Conservation (phyloP, 1,139 yeast genomes). For the Saccharomyces hybrid region DNA sequence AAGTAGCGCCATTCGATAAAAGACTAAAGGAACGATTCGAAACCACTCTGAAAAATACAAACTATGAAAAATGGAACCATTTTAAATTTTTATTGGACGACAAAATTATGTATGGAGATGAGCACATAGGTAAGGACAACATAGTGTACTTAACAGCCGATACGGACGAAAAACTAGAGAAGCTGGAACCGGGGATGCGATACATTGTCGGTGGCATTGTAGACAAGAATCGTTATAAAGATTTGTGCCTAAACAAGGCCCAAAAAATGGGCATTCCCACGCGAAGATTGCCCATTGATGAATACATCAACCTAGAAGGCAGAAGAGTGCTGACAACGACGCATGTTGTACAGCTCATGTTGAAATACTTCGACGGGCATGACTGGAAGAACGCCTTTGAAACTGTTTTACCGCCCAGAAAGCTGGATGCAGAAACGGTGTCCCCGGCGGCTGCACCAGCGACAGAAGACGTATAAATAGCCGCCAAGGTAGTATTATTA, state of each 20-base stretch:
- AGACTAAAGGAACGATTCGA: constrained; percentile 63
- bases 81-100: constrained; percentile 40
- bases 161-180: constrained; percentile 58
- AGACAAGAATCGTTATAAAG: constrained; percentile 87
- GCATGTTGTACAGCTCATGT: constrained; percentile 81
- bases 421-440: constrained; percentile 33
- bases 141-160: constrained; percentile 80
- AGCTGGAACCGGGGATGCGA: constrained; percentile 58
- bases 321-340: constrained; percentile 87
- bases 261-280: constrained; percentile 60
- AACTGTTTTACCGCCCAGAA: constrained; percentile 74
- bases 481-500: constrained; percentile 1
- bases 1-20: constrained; percentile 60
- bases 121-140: constrained; percentile 27
- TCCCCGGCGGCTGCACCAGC: constrained; percentile 1
- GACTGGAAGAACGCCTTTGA: constrained; percentile 89
- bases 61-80: constrained; percentile 59
- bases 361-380: constrained; percentile 68
- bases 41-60: constrained; percentile 44
- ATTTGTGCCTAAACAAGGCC: constrained; percentile 77
- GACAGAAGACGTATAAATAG: constrained; percentile 6
- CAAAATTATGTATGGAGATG: constrained; percentile 13
- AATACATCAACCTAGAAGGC: constrained; percentile 74
- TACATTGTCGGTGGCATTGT: constrained; percentile 94
- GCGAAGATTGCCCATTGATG: constrained; percentile 80